phyloP scores from a whole-genome alignment of 1,139 yeast genomes.

The Geotrichum cucujoidarum region DNA sequence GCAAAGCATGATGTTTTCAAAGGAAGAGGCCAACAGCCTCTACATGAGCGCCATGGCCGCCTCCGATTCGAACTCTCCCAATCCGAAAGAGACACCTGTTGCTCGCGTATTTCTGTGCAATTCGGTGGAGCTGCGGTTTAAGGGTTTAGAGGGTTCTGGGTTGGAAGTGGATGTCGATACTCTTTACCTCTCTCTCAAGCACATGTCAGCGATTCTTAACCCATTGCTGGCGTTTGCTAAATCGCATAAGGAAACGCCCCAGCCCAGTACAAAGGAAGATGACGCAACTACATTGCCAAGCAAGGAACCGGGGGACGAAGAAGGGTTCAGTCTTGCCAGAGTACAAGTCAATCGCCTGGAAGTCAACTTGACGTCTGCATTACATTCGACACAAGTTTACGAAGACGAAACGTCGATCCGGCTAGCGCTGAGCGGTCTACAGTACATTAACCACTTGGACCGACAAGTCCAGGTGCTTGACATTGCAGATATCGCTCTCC shows the following conservation, averaged over 20 bases:
- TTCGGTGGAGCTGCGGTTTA: constrained; percentile 21
- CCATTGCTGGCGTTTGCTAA: constrained; percentile 31
- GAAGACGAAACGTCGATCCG: constrained; percentile 14
- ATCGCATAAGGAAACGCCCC: constrained; percentile 6
- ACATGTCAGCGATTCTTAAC: constrained; percentile 34
- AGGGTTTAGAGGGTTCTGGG: constrained; percentile 32
- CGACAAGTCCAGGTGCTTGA: not conserved
- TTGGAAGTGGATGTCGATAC: constrained; percentile 46
- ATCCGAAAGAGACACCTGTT: constrained; percentile 15
- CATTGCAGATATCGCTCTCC: not conserved
- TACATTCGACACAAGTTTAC: constrained; percentile 20
- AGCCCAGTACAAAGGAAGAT: not conserved
- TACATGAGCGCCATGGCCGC: constrained; percentile 67
- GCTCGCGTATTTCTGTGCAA: constrained; percentile 26
- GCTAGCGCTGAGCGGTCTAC: constrained; percentile 14
- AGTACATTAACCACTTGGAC: constrained; percentile 1
- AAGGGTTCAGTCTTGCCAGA: constrained; percentile 2
- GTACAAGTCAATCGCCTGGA: constrained; percentile 5
- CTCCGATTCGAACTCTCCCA: constrained; percentile 5
- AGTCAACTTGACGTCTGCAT: constrained; percentile 11
- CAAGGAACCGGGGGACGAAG: not conserved
- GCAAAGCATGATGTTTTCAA: constrained; percentile 63
- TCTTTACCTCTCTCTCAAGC: constrained; percentile 43
- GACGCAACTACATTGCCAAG: not conserved
- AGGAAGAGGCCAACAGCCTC: constrained; percentile 64